phyloP scores from a whole-genome alignment of 2,329 filamentous ascomycete species.

The Tolypocladium pustulatum region DNA sequence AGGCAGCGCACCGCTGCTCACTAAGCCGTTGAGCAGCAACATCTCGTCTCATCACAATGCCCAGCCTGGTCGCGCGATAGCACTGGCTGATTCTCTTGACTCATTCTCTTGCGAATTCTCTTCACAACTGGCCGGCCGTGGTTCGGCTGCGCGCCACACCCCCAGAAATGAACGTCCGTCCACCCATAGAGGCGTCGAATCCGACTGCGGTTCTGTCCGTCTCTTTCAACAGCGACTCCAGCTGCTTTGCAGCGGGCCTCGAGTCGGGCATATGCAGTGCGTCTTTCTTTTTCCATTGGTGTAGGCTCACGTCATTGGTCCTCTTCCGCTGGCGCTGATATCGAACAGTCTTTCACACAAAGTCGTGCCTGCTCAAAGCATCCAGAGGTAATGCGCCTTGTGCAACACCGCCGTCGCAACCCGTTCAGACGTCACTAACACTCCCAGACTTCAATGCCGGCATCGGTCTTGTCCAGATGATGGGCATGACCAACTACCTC shows the following conservation, averaged over 20 bases:
- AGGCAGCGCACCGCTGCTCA: neutral
- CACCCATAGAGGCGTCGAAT: constrained; percentile 67
- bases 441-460: constrained; percentile 65
- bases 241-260: constrained; percentile 77
- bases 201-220: constrained; percentile 70
- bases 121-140: neutral
- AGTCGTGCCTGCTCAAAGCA: constrained; percentile 58
- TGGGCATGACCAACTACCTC: constrained; percentile 76
- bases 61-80: neutral
- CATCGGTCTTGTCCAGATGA: constrained; percentile 75
- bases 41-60: neutral
- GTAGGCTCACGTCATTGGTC: neutral
- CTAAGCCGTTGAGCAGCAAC: neutral
- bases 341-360: constrained; percentile 56
- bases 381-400: constrained; percentile 26
- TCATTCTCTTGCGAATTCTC: neutral
- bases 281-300: constrained; percentile 14
- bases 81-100: neutral
- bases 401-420: neutral
- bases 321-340: constrained; percentile 13
- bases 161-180: constrained; percentile 74
- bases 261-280: constrained; percentile 78
- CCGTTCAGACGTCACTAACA: neutral
- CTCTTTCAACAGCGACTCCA: constrained; percentile 76
- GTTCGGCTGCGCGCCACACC: neutral